Evolutionary conservation across 2,329 filamentous ascomycete genomes (phyloP), one percentile per base, ranked within the genome.

Genomic region (Penicillium sp.): DNA sequence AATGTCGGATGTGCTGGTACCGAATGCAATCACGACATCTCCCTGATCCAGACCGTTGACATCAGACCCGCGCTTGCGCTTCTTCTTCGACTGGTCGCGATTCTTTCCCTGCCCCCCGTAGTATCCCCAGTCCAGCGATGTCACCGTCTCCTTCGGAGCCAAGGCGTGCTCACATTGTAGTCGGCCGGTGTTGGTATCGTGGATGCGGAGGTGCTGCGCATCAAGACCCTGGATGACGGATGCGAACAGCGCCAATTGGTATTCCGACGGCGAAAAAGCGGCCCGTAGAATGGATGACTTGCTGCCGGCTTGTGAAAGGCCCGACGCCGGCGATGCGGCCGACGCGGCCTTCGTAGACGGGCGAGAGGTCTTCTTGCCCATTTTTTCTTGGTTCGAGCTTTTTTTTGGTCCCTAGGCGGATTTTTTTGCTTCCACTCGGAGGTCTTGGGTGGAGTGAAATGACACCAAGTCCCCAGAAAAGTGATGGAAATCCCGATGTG

Each of bases 211-310:
- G 48, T 75, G 71, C 47, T 76, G 72, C 32, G 68, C 69, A 58
- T 74, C 73, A 21, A 76, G 68, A 15, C 72, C 72, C 51, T 75
- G 73, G 35, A 76, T 74, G 39, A 75, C 70, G 11, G 74, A 77
- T 14, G 74, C 74, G 57, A 76, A 77, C 25, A 76, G 64, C 9
- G 72, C 65, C 54, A 76, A 65, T 62, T 74, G 72, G 34, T 72
- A 72, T 41, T 69, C 64, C 5, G 72, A 73, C 2, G 74, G 74
- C 4, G 72, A 69, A 56, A 76, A 77, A 10, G 71, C 67, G 13
- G 72, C 71, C 49, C 64, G 68, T 36, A 74, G 49, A n/a, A 75
- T 68, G 4, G 73, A 72, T 20, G 71, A 72, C 53, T 68, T 70
- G 48, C 59, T 69, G 36, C 59, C 59, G n/a, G 59, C 53, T 39